phyloP scores from a whole-genome alignment of 805 yeast species.

The Phaffomyces antillensis region DNA sequence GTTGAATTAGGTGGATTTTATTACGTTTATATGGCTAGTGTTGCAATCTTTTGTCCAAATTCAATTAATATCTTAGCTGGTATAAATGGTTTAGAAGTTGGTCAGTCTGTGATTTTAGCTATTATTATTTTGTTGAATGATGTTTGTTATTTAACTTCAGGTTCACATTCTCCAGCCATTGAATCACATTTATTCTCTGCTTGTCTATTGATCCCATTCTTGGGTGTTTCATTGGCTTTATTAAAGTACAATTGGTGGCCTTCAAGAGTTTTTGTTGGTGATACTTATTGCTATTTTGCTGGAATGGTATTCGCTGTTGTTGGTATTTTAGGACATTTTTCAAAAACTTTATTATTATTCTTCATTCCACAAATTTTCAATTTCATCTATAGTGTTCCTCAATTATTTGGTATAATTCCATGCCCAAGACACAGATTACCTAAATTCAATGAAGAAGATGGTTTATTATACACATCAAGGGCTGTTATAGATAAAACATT shows the following conservation, averaged over 20 bases:
- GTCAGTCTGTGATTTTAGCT: constrained; percentile 81
- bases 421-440: constrained; percentile 97
- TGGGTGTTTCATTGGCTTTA: constrained; percentile 77
- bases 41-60: constrained; percentile 92
- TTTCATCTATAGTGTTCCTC: constrained; percentile 88
- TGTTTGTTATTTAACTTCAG: constrained; percentile 52
- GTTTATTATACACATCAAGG: constrained; percentile 68
- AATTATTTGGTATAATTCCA: constrained; percentile 75
- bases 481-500: constrained; percentile 35
- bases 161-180: constrained; percentile 44
- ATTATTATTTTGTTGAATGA: constrained; percentile 71
- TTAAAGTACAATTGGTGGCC: constrained; percentile 85
- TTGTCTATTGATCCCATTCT: constrained; percentile 73
- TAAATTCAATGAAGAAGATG: constrained; percentile 56
- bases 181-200: constrained; percentile 81
- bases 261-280: constrained; percentile 92
- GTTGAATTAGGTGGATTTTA: constrained; percentile 76
- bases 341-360: constrained; percentile 81
- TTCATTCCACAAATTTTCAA: constrained; percentile 89
- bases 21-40: constrained; percentile 83
- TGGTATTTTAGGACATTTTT: constrained; percentile 93
- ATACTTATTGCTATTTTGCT: constrained; percentile 94
- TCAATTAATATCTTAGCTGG: constrained; percentile 96
- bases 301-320: constrained; percentile 99
- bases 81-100: constrained; percentile 92